phyloP scores from a whole-genome alignment of 768 basidiomycete genomes.

The Tylopilus subfusipes region DNA sequence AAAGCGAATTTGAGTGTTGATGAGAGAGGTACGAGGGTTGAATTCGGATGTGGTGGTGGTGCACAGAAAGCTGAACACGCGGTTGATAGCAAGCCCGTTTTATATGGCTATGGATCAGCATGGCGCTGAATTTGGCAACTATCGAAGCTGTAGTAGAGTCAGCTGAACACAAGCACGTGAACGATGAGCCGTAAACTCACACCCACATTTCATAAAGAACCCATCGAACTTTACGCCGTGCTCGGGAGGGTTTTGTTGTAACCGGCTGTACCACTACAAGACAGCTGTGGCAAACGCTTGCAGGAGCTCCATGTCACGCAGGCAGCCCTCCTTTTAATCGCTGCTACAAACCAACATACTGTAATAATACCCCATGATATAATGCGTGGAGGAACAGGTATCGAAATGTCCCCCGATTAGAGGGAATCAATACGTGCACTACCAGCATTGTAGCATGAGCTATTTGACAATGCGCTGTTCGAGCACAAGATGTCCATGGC shows the following conservation, averaged over 20 bases:
- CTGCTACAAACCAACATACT: too few relatives aligned
- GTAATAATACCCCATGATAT: constrained; percentile 18
- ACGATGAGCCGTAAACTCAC: neutral
- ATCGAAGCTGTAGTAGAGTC: neutral
- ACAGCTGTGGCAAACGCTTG: too few relatives aligned
- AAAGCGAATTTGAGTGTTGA: neutral
- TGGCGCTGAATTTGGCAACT: constrained; percentile 1
- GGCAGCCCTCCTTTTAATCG: too few relatives aligned
- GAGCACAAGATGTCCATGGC: neutral
- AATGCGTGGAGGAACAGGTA: constrained; percentile 2
- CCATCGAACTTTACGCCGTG: neutral
- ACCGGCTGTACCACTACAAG: too few relatives aligned
- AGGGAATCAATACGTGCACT: neutral
- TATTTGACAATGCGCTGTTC: neutral
- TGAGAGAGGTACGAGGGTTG: neutral
- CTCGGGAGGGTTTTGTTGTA: too few relatives aligned
- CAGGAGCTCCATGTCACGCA: too few relatives aligned
- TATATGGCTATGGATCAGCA: neutral
- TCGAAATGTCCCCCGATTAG: neutral
- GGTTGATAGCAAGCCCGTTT: neutral
- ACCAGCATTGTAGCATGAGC: constrained; percentile 14
- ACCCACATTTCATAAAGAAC: neutral
- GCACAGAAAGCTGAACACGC: constrained; percentile 7
- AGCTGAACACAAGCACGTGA: neutral
- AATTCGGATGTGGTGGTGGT: neutral